Conservation (phyloP, 1,139 yeast genomes). For the Petasospora rhodanensis region DNA sequence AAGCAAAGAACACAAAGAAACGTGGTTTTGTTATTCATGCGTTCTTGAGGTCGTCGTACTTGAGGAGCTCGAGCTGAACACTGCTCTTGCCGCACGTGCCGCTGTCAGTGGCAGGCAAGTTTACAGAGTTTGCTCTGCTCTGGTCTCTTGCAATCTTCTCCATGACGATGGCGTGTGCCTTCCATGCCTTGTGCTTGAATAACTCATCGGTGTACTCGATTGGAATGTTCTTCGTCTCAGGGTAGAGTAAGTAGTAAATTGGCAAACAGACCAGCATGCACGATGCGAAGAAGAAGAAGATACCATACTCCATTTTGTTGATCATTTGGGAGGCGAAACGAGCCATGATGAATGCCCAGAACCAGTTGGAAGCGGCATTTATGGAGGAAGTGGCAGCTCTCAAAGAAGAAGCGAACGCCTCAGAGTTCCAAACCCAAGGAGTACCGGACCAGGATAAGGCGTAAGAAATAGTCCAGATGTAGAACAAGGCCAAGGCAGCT, state of each 20-base stretch:
- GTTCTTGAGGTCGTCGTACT: too few relatives aligned
- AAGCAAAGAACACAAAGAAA: too few relatives aligned
- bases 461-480: slow-evolving; percentile 42
- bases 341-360: slow-evolving; percentile 47
- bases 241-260: slow-evolving; percentile 34
- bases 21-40: too few relatives aligned
- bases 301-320: slow-evolving; percentile 38
- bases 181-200: slow-evolving; percentile 31
- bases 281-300: slow-evolving; percentile 40
- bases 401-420: slow-evolving; percentile 40
- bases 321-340: slow-evolving; percentile 42
- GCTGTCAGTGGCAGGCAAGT: too few relatives aligned
- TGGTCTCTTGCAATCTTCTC: slow-evolving; percentile 12
- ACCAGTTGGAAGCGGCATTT: slow-evolving; percentile 44
- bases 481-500: slow-evolving; percentile 45
- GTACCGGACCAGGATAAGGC: slow-evolving; percentile 46
- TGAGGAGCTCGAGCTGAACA: too few relatives aligned
- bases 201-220: slow-evolving; percentile 40
- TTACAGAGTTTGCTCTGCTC: slow-evolving; percentile 10
- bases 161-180: slow-evolving; percentile 17
- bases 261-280: slow-evolving; percentile 30
- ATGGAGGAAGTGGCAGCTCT: slow-evolving; percentile 41
- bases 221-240: slow-evolving; percentile 44
- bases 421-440: slow-evolving; percentile 45
- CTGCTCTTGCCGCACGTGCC: too few relatives aligned